These are phyloP conservation scores for Aureobasidium sp. DNA, from an alignment of 2,329 filamentous ascomycete species.

Conservation along the genomic window DNA sequence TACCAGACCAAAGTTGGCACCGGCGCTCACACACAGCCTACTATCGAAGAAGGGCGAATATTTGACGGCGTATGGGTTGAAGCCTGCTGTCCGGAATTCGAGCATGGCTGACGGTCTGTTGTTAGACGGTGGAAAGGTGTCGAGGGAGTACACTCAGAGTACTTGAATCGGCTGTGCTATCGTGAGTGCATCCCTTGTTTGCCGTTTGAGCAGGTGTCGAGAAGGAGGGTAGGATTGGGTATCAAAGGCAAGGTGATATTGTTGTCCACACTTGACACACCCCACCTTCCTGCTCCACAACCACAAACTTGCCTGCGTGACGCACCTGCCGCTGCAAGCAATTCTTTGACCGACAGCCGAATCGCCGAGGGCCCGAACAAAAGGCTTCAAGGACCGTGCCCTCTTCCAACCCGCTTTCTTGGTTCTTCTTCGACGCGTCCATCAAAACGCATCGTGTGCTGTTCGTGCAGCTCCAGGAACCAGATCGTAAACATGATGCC, in stretches of 20 bases:
- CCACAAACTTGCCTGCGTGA: neutral
- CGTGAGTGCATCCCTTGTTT: neutral
- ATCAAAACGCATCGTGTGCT: neutral
- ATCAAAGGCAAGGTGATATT: neutral
- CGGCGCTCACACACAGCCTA: conserved; percentile 78
- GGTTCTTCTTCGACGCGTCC: neutral
- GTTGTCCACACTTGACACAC: neutral
- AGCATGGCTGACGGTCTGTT: conserved; percentile 54
- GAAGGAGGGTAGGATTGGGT: neutral
- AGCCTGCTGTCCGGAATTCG: conserved; percentile 87
- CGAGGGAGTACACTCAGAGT: neutral
- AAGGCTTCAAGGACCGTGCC: neutral
- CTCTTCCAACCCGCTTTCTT: neutral
- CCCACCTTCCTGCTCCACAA: conserved; percentile 4
- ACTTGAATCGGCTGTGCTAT: neutral
- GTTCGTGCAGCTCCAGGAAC: neutral
- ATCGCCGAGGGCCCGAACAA: neutral
- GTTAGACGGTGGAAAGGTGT: neutral
- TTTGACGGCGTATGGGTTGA: conserved; percentile 93
- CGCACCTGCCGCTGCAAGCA: conserved; percentile 2
- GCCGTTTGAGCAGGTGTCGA: neutral
- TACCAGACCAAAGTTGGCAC: conserved; percentile 95
- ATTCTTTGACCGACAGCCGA: neutral
- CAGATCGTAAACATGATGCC: neutral
- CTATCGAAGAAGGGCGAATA: conserved; percentile 99